Conservation (phyloP, 805 yeast genomes). For the Yamadazyma kitorensis region DNA sequence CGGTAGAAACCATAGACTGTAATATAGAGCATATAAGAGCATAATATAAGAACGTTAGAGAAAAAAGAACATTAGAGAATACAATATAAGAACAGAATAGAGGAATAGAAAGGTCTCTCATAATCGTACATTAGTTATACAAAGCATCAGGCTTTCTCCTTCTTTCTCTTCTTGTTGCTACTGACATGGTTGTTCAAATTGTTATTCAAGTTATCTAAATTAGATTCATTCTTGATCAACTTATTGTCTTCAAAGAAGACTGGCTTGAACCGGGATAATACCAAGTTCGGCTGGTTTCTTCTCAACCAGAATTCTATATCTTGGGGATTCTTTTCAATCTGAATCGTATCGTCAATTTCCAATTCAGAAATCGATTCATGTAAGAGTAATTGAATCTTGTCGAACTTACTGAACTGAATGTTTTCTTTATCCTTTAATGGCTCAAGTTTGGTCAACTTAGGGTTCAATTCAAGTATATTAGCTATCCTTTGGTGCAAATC, state of each 20-base stretch:
- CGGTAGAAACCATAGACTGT: too few species aligned
- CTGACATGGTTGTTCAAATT: conserved; percentile 11
- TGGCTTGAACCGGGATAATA: conserved; percentile 34
- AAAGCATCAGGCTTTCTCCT: conserved; percentile 2
- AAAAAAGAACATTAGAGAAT: too few species aligned
- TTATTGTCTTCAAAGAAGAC: conserved; percentile 22
- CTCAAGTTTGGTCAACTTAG: conserved; percentile 16
- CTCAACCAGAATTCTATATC: conserved; percentile 37
- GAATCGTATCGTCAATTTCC: conserved; percentile 33
- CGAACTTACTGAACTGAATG: too few species aligned
- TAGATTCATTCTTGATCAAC: conserved; percentile 15
- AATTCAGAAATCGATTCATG: conserved; percentile 38
- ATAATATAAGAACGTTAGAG: too few species aligned
- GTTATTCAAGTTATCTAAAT: conserved; percentile 12
- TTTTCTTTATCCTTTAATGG: conserved; percentile 2
- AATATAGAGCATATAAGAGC: too few species aligned
- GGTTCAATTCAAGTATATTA: conserved; percentile 20
- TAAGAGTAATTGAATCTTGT: conserved; percentile 25
- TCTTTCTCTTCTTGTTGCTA: conserved; percentile 10
- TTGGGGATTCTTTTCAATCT: conserved; percentile 39
- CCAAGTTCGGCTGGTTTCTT: conserved; percentile 33
- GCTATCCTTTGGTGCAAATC: conserved; percentile 17
- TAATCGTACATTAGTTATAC: too few species aligned
- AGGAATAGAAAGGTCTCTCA: too few species aligned
- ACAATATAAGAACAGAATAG: too few species aligned